Base-by-base conservation (phyloP, 768 basidiomycete species). In the Tricholoma sp. region DNA sequence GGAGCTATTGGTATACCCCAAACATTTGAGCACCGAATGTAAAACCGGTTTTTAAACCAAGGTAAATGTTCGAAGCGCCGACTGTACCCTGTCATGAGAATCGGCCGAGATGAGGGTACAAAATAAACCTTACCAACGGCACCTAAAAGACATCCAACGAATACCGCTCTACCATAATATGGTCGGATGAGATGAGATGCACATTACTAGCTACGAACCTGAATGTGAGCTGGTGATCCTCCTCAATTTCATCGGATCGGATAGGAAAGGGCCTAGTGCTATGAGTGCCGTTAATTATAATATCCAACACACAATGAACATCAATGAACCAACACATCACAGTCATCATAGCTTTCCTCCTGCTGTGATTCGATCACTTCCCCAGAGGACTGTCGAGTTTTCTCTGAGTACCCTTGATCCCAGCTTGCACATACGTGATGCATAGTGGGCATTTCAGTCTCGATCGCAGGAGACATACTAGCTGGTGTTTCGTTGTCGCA, bases 31-130 rank as follows among this genome's bases (percentile, higher is more conserved):
- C 79, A 31, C 83, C 84, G 65, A 86, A 85, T 2, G 82, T 84
- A 65, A 83, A 84, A 20, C 84, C 85, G 1, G 85, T 85, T 71
- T 87, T 86, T 56, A 86, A 67, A 37, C 86, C 83, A 18, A 86
- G 80, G 66, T 88, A 86, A 57, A 88, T 80, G 66, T 84, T 84
- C 49, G 81, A 82, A 11, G 84, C 81, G 48, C 80, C 78, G 28
- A 85, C 80, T 65, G 37, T 10, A 18, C 45, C 12, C 45, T 13
- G 17, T 11, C 24, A 9, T 52, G 31, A 45, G 29, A n/a, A 37
- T 24, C 45, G 9, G 24, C 18, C 9, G 5, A n/a, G 6, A 18
- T 34, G 2, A 53, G 20, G 24, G 8, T 33, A 29, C 29, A 3
- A 44, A 20, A 29, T 11, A 34, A 8, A 64, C 65, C 49, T 24